Conservation (phyloP, 768 basidiomycete species). For the Lactarius trivialis region DNA sequence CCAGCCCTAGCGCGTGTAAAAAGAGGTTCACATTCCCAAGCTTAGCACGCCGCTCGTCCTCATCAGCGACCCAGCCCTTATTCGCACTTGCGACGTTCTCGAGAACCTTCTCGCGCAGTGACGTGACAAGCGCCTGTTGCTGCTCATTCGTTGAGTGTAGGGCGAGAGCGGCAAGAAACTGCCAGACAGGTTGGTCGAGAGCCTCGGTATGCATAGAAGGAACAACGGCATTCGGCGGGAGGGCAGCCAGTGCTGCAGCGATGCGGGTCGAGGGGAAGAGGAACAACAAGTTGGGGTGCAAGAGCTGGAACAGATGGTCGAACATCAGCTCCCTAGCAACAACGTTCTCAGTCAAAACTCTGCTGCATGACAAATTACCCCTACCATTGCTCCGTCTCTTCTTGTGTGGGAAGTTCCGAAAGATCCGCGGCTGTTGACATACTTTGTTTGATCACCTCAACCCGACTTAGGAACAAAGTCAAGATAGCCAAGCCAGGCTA, state of each 20-base stretch:
- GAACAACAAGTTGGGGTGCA: conserved; percentile 65
- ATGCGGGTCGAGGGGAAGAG: conserved; percentile 91
- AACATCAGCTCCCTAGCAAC: conserved; percentile 74
- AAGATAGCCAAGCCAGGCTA: conserved; percentile 90
- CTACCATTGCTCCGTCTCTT: conserved; percentile 79
- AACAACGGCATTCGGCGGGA: conserved; percentile 31
- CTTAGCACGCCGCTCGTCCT: conserved; percentile 65
- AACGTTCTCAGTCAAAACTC: conserved; percentile 7
- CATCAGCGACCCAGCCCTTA: conserved; percentile 71
- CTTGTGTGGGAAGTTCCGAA: conserved; percentile 52
- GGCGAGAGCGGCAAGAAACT: conserved; percentile 85
- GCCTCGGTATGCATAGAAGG: conserved; percentile 45
- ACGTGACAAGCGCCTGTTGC: conserved; percentile 79
- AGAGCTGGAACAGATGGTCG: conserved; percentile 75
- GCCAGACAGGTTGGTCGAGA: conserved; percentile 90
- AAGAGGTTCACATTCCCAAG: conserved; percentile 91
- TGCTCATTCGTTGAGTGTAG: conserved; percentile 79
- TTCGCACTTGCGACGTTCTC: conserved; percentile 80
- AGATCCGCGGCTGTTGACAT: conserved; percentile 45
- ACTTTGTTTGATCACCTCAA: conserved; percentile 84
- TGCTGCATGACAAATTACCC: conserved; percentile 8
- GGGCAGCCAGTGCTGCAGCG: conserved; percentile 32
- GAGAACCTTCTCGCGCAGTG: conserved; percentile 87
- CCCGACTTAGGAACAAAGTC: conserved; percentile 85
- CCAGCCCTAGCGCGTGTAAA: conserved; percentile 69